Conservation (phyloP, 371 early-diverging fungal genomes). For the Rhizopus delemar region DNA sequence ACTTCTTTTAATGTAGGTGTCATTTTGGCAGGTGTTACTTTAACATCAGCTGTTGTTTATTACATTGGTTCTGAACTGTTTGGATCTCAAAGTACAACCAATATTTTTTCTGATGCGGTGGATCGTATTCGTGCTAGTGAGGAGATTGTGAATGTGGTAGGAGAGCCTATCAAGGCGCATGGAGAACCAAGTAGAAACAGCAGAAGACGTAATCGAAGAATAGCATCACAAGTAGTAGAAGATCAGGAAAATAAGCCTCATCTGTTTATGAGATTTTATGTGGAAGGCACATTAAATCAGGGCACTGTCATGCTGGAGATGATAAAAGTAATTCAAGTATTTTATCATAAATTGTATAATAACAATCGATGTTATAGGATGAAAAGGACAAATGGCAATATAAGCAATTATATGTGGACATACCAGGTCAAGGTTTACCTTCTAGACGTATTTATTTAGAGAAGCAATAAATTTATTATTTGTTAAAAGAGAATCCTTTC, state of each 20-base stretch:
- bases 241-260: slow-evolving; percentile 44
- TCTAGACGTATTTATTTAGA: slow-evolving; percentile 28
- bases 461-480: slow-evolving; percentile 32
- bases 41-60: slow-evolving; percentile 40
- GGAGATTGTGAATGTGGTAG: slow-evolving; percentile 22
- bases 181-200: slow-evolving; percentile 50
- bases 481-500: slow-evolving; percentile 78
- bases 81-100: slow-evolving; percentile 42
- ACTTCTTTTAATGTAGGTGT: slow-evolving; percentile 42
- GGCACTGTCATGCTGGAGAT: slow-evolving; percentile 53
- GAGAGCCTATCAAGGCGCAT: slow-evolving; percentile 46
- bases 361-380: slow-evolving; percentile 15
- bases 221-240: slow-evolving; percentile 42
- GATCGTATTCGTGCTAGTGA: slow-evolving; percentile 39
- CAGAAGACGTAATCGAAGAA: slow-evolving; percentile 48
- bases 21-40: slow-evolving; percentile 36
- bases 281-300: slow-evolving; percentile 50
- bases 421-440: slow-evolving; percentile 45
- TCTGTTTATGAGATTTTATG: slow-evolving; percentile 54
- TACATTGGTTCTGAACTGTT: slow-evolving; percentile 42
- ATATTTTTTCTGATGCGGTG: slow-evolving; percentile 47
- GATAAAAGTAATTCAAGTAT: slow-evolving; percentile 35
- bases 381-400: slow-evolving; percentile 52
- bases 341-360: neutral
- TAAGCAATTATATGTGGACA: slow-evolving; percentile 53